Percentiles rank a stretch among this genome's conserved stretches.
phyloP scores from a whole-genome alignment of 2,329 filamentous ascomycete genomes.

The Myriosclerotinia curreyana region DNA sequence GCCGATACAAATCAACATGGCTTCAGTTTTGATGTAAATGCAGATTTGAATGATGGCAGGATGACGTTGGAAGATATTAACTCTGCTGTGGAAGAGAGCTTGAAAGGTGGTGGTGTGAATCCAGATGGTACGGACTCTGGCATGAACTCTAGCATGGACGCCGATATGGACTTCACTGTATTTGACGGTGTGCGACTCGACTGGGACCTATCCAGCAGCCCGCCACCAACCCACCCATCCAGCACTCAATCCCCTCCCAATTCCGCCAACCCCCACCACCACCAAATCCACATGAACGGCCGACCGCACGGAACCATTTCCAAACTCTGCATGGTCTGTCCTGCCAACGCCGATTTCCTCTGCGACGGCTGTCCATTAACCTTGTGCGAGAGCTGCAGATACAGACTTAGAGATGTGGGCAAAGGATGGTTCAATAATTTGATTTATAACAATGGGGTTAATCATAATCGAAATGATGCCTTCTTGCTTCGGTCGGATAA shows the following conservation, averaged over 20 bases:
- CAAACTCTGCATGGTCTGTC: conserved; percentile 11
- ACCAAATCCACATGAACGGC: not conserved
- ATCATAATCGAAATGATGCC: conserved; percentile 10
- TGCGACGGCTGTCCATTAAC: conserved; percentile 13
- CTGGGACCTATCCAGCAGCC: no score
- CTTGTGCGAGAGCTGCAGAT: conserved; percentile 9
- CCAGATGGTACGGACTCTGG: not conserved
- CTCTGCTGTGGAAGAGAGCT: not conserved
- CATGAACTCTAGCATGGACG: not conserved
- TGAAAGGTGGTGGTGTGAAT: not conserved
- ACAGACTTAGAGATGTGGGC: not conserved
- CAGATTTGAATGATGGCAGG: not conserved
- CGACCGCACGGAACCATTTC: not conserved
- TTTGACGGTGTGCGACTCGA: no score
- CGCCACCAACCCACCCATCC: no score
- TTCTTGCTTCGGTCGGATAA: conserved; percentile 6
- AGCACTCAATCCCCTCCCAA: not conserved
- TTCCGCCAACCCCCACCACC: not conserved
- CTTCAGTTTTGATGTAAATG: not conserved
- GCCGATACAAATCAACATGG: not conserved
- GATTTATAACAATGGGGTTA: not conserved
- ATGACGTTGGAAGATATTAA: not conserved
- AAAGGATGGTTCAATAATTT: conserved; percentile 6
- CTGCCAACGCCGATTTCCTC: not conserved
- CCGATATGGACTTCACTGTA: not conserved